Conservation (phyloP, 2,329 filamentous ascomycete species). For the Cryphonectria radicalis region DNA sequence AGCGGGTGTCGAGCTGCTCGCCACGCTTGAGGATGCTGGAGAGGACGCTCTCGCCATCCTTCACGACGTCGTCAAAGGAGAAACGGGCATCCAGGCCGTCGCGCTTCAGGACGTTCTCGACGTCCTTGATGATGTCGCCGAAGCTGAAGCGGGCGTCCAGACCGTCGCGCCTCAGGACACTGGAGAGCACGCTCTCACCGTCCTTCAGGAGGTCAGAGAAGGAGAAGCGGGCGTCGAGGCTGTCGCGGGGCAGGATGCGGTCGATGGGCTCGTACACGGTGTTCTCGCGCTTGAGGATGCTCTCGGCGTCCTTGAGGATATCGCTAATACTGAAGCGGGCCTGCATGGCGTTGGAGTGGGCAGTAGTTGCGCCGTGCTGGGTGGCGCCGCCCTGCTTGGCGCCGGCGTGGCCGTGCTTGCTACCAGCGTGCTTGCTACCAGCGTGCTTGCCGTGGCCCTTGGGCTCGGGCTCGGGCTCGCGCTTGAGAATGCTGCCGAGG, state of each 20-base stretch:
- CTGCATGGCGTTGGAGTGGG: background rate
- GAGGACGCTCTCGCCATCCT: slow-evolving; percentile 7
- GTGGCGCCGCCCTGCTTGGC: background rate
- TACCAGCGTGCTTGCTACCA: background rate
- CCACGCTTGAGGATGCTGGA: slow-evolving; percentile 5
- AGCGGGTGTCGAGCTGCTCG: slow-evolving; percentile 7
- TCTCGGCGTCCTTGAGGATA: slow-evolving; percentile 13
- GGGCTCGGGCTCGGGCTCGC: background rate
- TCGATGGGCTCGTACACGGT: background rate
- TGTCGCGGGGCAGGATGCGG: slow-evolving; percentile 8
- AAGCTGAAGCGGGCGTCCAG: slow-evolving; percentile 7
- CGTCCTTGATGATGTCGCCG: slow-evolving; percentile 10
- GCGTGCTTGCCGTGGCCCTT: background rate
- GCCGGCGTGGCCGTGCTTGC: background rate
- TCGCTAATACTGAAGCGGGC: slow-evolving; percentile 11
- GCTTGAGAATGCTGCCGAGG: background rate
- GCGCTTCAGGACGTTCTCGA: slow-evolving; percentile 10
- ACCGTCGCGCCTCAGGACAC: background rate
- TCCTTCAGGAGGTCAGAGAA: slow-evolving; percentile 4
- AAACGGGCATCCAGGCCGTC: slow-evolving; percentile 10
- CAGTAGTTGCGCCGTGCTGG: background rate
- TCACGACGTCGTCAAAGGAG: slow-evolving; percentile 1
- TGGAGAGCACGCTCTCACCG: background rate
- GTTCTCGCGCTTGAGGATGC: slow-evolving; percentile 11
- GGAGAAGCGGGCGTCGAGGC: slow-evolving; percentile 11